These are phyloP conservation scores for Takakia lepidozioides DNA, from an alignment of 225 moss, liverwort and hornwort genomes.

Conservation along the genomic window DNA sequence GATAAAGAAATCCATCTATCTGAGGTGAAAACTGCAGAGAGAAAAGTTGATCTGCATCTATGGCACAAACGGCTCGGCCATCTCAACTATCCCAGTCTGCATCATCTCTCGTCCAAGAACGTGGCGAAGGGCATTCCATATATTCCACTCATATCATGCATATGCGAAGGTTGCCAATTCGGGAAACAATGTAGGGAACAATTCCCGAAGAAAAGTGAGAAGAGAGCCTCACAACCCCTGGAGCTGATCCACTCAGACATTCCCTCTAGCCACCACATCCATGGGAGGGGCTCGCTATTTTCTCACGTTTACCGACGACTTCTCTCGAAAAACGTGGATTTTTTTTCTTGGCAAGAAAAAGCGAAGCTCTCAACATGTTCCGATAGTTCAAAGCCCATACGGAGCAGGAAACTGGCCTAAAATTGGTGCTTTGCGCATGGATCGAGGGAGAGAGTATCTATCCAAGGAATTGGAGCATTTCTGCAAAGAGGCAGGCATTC, in stretches of 20 bases:
- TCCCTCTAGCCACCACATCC: background rate
- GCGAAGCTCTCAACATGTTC: background rate
- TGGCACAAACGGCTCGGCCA: too few species aligned
- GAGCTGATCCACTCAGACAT: background rate
- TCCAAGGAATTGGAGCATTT: background rate
- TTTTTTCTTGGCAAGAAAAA: background rate
- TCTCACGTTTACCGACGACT: conserved; percentile 1
- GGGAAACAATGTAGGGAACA: background rate
- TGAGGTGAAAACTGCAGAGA: background rate
- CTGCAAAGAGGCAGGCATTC: background rate
- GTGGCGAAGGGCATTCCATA: background rate
- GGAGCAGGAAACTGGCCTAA: background rate
- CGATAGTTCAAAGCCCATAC: conserved; percentile 1
- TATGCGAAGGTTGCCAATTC: background rate
- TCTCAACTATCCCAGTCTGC: background rate
- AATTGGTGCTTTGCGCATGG: background rate
- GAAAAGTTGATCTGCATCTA: background rate
- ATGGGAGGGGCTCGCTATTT: background rate
- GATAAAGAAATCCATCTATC: background rate
- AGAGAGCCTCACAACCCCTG: background rate
- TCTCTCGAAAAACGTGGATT: background rate
- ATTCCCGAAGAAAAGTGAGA: background rate
- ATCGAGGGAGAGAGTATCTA: background rate
- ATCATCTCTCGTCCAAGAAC: background rate
- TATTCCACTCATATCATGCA: background rate